Conservation (phyloP, 192 early-diverging fungal genomes). For the Entomortierella lignicola region DNA sequence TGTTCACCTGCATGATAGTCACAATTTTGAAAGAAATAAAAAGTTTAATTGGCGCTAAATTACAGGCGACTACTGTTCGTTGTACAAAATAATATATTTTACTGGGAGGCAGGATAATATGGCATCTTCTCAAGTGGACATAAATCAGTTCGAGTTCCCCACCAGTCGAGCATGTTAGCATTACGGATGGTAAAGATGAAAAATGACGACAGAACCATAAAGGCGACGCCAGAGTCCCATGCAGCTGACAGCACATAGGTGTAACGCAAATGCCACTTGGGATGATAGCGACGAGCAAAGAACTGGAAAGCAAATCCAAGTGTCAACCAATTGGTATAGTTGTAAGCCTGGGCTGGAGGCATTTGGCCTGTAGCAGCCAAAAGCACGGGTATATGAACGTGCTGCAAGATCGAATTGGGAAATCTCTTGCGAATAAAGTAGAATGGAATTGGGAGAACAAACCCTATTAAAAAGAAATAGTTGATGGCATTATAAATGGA, state of each 20-base stretch:
- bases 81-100: neutral
- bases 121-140: slow-evolving; percentile 19
- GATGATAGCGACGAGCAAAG: slow-evolving; percentile 59
- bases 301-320: slow-evolving; percentile 67
- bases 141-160: slow-evolving; percentile 25
- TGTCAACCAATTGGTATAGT: slow-evolving; percentile 57
- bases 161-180: slow-evolving; percentile 14
- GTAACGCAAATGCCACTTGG: slow-evolving; percentile 69
- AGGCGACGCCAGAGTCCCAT: slow-evolving; percentile 62
- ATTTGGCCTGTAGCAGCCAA: slow-evolving; percentile 62
- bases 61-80: too few relatives aligned
- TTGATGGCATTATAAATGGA: slow-evolving; percentile 56
- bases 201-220: slow-evolving; percentile 39
- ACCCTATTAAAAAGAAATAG: slow-evolving; percentile 64
- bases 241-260: slow-evolving; percentile 73
- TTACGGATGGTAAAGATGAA: slow-evolving; percentile 47
- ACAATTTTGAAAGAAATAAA: too few relatives aligned
- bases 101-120: neutral
- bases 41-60: too few relatives aligned
- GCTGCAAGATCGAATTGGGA: slow-evolving; percentile 56
- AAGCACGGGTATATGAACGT: slow-evolving; percentile 68
- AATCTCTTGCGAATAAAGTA: slow-evolving; percentile 63
- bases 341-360: slow-evolving; percentile 63
- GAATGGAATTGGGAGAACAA: slow-evolving; percentile 66
- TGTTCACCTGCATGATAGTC: too few relatives aligned